phyloP scores from a whole-genome alignment of 306 rosid species.

The Medicago ruthenica region DNA sequence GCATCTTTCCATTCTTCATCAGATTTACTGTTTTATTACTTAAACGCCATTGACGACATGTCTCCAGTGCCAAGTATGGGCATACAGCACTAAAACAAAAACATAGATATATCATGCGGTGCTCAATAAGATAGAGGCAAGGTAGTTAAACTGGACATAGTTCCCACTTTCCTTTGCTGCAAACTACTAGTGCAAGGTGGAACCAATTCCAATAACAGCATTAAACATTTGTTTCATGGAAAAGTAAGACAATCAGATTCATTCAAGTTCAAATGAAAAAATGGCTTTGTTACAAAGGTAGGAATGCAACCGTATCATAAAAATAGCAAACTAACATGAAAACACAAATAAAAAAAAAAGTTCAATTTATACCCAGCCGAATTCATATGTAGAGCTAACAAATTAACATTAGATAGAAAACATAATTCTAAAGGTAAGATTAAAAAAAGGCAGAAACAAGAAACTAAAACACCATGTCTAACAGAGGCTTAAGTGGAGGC shows the following conservation, averaged over 20 bases:
- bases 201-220: slow-evolving; percentile 30
- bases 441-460: slow-evolving; percentile 22
- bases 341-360: slow-evolving; percentile 5
- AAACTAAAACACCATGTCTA: slow-evolving; percentile 29
- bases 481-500: slow-evolving; percentile 32
- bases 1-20: slow-evolving; percentile 99
- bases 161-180: slow-evolving; percentile 36
- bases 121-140: slow-evolving; percentile 25
- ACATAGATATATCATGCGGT: slow-evolving; percentile 33
- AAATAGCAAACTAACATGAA: slow-evolving; percentile 29
- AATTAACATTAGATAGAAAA: slow-evolving; percentile 4
- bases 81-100: slow-evolving; percentile 77
- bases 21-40: slow-evolving; percentile 90
- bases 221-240: slow-evolving; percentile 20
- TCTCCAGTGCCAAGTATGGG: slow-evolving; percentile 97
- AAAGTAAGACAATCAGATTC: slow-evolving; percentile 32
- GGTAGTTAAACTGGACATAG: neutral
- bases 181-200: slow-evolving; percentile 29
- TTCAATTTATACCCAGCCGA: slow-evolving; percentile 22
- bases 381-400: slow-evolving; percentile 14
- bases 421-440: slow-evolving; percentile 16
- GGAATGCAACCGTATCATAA: slow-evolving; percentile 27
- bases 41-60: slow-evolving; percentile 99
- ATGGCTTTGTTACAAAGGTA: slow-evolving; percentile 28
- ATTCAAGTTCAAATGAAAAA: slow-evolving; percentile 33